These are phyloP conservation scores for Clitoria ternatea DNA, from an alignment of 306 rosid species.

Conservation along the genomic window DNA sequence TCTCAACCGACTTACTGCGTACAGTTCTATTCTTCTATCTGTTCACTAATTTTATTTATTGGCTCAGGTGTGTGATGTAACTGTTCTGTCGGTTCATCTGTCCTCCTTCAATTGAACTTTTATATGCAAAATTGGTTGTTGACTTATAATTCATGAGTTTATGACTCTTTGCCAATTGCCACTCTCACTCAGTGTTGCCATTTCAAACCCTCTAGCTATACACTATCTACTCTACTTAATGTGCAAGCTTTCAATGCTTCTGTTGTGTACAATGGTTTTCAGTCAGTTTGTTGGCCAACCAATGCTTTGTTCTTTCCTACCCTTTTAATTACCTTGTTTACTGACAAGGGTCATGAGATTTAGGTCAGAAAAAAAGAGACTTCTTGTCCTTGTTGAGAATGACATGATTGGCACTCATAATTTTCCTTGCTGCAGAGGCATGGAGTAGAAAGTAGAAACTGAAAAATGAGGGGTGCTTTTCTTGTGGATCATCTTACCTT, in stretches of 20 bases:
- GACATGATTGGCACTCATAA: conserved; percentile 1
- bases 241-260: conserved; percentile 17
- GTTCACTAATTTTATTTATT: conserved; percentile 6
- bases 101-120: conserved; percentile 20
- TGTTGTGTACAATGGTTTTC: not conserved
- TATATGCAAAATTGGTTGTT: conserved; percentile 24
- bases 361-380: conserved; percentile 6
- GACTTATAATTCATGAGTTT: conserved; percentile 9
- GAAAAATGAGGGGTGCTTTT: not conserved
- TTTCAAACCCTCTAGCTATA: conserved; percentile 11
- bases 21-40: not conserved
- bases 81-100: conserved; percentile 10
- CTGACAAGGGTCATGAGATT: not conserved
- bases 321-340: conserved; percentile 7
- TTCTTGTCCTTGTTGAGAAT: not conserved
- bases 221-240: conserved; percentile 8
- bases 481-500: conserved; percentile 5
- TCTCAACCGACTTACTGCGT: too few relatives aligned
- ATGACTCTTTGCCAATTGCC: too few relatives aligned
- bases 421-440: conserved; percentile 23
- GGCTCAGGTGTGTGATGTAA: conserved; percentile 21
- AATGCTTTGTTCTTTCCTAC: conserved; percentile 35
- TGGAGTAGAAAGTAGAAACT: conserved; percentile 12
- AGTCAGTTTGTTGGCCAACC: conserved; percentile 61
- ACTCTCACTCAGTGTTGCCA: conserved; percentile 2